Evolutionary conservation across 352 stramenopile genomes (phyloP), one percentile per base, ranked within the genome.

Genomic region (Phytophthora pseudosyringae): DNA sequence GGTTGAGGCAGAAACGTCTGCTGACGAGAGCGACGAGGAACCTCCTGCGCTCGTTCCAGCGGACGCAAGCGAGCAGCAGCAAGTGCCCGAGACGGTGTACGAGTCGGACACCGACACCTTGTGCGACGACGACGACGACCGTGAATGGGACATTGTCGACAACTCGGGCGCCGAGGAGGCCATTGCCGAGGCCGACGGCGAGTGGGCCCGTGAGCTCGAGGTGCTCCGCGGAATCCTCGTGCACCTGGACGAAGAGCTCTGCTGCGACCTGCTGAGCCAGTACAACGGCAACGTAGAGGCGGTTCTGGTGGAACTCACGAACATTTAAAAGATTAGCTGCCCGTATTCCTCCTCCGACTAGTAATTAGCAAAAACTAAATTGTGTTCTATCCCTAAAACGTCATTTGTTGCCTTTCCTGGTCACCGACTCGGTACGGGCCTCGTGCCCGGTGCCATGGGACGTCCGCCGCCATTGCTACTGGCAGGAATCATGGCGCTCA

Each of bases 51-150:
- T 69, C 11, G 10, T 76, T 1, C 52, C 36, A 16, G 49, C 54
- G 12, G 43, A 55, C 36, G 13, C 4, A 11, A 16, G 8, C 1
- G 69, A 71, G 45, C 36, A 59, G 15, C 39, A 18, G 16, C 59
- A 75, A 46, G 56, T 62, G 26, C 56, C 32, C 6, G 66, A 76
- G 13, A 56, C 39, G 29, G 56, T 40, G 1, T 81, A 83, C 35
- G 79, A 79, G 46, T 93, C 84, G 8, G 84, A 93, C 55, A 70
- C 82, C 0, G 84, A 93, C 33, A 93, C 76, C 3, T 69, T 78
- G 32, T 90, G 78, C 21, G 83, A 90, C 43, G 78, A 88, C 16
- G 73, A 81, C 10, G 73, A 81, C 1, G 77, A 81, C 26, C 69
- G 50, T 8, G 76, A 86, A 8, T 90, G 77, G 81, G 73, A 85